Percentiles rank a stretch among this genome's conserved stretches.
These are phyloP conservation scores for Pseudogymnoascus sp. DNA, from an alignment of 2,329 filamentous ascomycete genomes.

Conservation along the genomic window DNA sequence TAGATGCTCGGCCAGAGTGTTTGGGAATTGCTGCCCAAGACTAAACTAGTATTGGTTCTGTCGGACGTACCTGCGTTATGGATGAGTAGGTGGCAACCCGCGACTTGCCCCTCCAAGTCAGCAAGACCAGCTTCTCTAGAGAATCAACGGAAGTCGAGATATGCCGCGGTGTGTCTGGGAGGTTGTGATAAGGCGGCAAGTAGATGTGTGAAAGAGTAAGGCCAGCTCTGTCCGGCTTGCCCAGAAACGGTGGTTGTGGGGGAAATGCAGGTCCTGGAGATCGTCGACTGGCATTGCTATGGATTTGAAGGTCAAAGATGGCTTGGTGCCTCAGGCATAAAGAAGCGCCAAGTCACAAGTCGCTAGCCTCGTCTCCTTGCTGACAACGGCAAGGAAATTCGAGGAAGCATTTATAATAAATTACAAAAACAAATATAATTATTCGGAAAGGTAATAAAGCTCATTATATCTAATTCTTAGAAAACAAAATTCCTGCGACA, in stretches of 20 bases:
- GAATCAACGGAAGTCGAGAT: constrained; percentile 2
- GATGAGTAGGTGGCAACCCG: constrained; percentile 7
- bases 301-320: constrained; percentile 10
- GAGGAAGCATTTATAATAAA: neutral
- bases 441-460: neutral
- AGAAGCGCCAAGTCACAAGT: neutral
- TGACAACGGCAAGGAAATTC: neutral
- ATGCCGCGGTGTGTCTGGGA: neutral
- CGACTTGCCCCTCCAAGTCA: constrained; percentile 9
- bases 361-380: neutral
- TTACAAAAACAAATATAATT: neutral
- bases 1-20: neutral
- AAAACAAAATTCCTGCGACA: neutral
- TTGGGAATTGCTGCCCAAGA: neutral
- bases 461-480: neutral
- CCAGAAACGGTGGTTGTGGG: constrained; percentile 10
- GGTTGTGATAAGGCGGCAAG: neutral
- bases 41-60: neutral
- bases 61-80: constrained; percentile 5
- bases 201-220: neutral
- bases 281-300: constrained; percentile 8
- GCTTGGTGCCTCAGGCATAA: constrained; percentile 1
- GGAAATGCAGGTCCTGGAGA: constrained; percentile 10
- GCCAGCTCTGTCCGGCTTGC: constrained; percentile 2
- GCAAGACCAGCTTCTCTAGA: constrained; percentile 7